Base-by-base conservation (phyloP, 2,329 filamentous ascomycete species). In the Penicillium decumbens region DNA sequence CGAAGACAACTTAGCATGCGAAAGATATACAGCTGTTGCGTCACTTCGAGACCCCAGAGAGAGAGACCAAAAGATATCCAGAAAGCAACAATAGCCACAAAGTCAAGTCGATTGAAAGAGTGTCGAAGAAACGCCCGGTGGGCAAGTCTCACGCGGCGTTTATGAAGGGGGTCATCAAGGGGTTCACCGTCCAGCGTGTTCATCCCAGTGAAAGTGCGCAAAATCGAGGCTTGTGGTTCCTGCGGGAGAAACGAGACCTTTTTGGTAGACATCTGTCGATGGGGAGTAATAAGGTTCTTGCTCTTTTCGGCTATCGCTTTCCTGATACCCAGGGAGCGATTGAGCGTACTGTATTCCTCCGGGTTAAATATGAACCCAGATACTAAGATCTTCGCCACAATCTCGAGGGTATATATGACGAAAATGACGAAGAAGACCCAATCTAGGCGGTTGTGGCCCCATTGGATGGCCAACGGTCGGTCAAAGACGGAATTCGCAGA, bases 1-100 rank as follows among this genome's bases (percentile, higher is more conserved):
- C 95, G 88, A 56, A 98, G 78, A 70, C 90, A 96, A 65, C 91
- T 95, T 51, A 98, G 77, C 95, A 98, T 98, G 49, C 89, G 85
- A 69, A 98, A 98, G 6, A 97, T 80, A 61, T 90, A 95, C 6
- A 97, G 70, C 64, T 95, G 88, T 45, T 83, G 77, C 2, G 70
- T 64, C 52, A 79, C 77, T 65, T 96, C 88, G 18, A 90, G 66
- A 0, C 85, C 83, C 9, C 80, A 79, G 15, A 91, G 71, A 28
- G 83, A 81, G 43, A 98, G 76, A 9, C 82, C 68, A 62, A 97
- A 93, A 1, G 89, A 85, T 49, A 95, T 85, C 93, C 93, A 98
- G 70, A 90, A 98, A 0, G 92, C 87, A n/a, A 93, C 78, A 6
- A 98, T 87, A 1, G 93, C 95, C 45, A 98, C 77, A 68, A 97